Percentiles rank a stretch among this genome's conserved stretches.
Conservation (phyloP, 2,329 filamentous ascomycete species). For the Neophaeococcomyces mojaviensis region DNA sequence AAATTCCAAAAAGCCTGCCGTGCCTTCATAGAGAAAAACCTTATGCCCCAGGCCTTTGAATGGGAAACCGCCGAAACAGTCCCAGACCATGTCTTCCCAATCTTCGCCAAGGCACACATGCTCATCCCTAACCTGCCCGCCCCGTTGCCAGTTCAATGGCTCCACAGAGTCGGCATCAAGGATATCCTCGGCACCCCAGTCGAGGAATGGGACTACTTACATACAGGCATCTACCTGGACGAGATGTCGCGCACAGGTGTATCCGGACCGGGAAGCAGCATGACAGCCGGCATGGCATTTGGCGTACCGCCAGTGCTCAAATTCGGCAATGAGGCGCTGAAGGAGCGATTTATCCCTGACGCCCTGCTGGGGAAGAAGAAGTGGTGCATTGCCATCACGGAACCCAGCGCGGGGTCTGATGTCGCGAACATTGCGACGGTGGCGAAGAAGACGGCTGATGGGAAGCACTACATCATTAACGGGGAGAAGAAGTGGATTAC, state of each 20-base stretch:
- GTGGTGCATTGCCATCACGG: conserved; percentile 70
- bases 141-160: conserved; percentile 60
- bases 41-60: conserved; percentile 56
- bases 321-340: conserved; percentile 55
- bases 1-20: conserved; percentile 62
- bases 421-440: conserved; percentile 66
- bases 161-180: conserved; percentile 58
- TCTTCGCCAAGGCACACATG: conserved; percentile 60
- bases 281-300: conserved; percentile 66
- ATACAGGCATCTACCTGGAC: conserved; percentile 62
- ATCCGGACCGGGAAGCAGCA: conserved; percentile 45
- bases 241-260: conserved; percentile 63
- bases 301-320: conserved; percentile 65
- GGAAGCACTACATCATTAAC: conserved; percentile 62
- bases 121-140: conserved; percentile 62
- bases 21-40: conserved; percentile 56
- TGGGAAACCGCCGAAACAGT: conserved; percentile 62
- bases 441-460: conserved; percentile 54
- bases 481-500: conserved; percentile 78
- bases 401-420: conserved; percentile 66
- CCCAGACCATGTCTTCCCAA: conserved; percentile 55
- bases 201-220: conserved; percentile 67
- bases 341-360: conserved; percentile 61
- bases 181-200: conserved; percentile 60
- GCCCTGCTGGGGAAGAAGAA: conserved; percentile 60